These are phyloP conservation scores for Flaveria brownii DNA, from an alignment of 129 eudicot species.

Conservation along the genomic window DNA sequence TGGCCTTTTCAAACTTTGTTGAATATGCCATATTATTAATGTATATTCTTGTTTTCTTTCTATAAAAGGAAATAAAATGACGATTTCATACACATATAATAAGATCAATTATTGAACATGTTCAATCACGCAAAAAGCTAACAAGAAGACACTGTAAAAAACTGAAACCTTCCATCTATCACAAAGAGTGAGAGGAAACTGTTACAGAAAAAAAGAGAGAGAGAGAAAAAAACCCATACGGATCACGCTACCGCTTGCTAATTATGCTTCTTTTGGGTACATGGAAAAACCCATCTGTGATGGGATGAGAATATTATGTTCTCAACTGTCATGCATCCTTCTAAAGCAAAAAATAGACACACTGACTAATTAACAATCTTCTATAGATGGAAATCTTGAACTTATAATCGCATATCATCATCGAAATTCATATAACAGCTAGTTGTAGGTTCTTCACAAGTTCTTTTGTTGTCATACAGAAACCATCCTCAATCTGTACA, in stretches of 20 bases:
- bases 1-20: background rate
- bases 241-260: background rate
- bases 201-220: background rate
- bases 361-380: background rate
- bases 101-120: slow-evolving; percentile 19
- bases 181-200: background rate
- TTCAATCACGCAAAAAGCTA: slow-evolving; percentile 22
- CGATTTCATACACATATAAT: background rate
- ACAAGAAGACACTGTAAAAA: background rate
- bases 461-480: slow-evolving; percentile 34
- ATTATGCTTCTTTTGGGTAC: slow-evolving; percentile 1
- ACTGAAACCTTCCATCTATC: slow-evolving; percentile 1
- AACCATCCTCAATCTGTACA: slow-evolving; percentile 36
- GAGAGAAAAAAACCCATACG: background rate
- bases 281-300: slow-evolving; percentile 1
- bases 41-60: background rate
- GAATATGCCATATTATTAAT: background rate
- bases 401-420: background rate
- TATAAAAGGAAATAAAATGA: background rate
- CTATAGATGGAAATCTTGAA: background rate
- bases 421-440: slow-evolving; percentile 16
- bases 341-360: background rate
- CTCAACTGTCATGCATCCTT: slow-evolving; percentile 16
- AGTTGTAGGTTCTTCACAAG: slow-evolving; percentile 26
- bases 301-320: background rate